A percentile compares a stretch with the other conserved stretches of the same genome.
Evolutionary conservation across 2,329 filamentous ascomycete genomes (phyloP).

Genomic region (Alternaria sp.): DNA sequence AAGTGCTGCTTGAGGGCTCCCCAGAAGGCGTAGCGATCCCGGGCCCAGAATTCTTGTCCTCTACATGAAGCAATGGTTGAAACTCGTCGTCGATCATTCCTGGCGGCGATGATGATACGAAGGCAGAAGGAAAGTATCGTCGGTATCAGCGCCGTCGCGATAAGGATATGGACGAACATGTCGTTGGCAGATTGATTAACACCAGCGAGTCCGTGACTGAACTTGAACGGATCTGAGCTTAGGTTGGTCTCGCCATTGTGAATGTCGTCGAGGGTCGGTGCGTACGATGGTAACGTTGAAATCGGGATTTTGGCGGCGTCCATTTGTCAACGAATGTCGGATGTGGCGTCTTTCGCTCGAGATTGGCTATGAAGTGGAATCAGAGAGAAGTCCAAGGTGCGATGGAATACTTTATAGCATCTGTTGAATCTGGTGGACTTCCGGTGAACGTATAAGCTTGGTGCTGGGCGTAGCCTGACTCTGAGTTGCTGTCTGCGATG

Average conservation of each 20-base stretch:
- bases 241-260: constrained; percentile 8
- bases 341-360: background rate
- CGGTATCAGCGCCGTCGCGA: constrained; percentile 16
- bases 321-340: background rate
- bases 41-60: constrained; percentile 20
- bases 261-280: constrained; percentile 9
- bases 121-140: constrained; percentile 6
- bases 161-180: constrained; percentile 34
- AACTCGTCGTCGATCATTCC: constrained; percentile 16
- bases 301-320: background rate
- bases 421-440: background rate
- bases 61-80: constrained; percentile 11
- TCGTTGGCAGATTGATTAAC: constrained; percentile 54
- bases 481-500: background rate
- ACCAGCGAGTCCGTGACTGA: constrained; percentile 51
- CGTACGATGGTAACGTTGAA: background rate
- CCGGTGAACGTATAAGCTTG: background rate
- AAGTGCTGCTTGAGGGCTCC: constrained; percentile 49
- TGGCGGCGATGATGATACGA: constrained; percentile 5
- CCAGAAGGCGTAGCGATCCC: constrained; percentile 8
- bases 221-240: constrained; percentile 34
- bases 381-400: background rate
- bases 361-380: background rate
- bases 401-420: background rate
- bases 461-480: background rate